Base-by-base conservation (phyloP, 2,329 filamentous ascomycete species). In the Penicillium sp. region DNA sequence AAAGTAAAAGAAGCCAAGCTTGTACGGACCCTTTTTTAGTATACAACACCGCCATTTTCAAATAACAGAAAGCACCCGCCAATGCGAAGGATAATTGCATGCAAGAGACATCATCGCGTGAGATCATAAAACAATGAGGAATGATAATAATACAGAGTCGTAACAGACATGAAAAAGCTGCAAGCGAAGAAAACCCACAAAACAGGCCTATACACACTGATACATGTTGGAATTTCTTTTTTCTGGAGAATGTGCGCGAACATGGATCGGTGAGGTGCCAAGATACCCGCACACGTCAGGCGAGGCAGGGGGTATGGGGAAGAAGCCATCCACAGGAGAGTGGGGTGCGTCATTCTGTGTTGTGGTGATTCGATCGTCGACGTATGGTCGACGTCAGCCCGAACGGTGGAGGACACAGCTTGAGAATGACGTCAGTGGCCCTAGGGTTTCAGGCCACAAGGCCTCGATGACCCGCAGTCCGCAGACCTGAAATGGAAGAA, bases 101-200 rank as follows among this genome's bases (percentile, higher is more conserved):
- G 59, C 52, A 63, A 61, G 53, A 47, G 31, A 58, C 55, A 58
- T 64, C 55, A 60, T 59, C 52, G 55, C 63, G 53, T 65, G 53
- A 63, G 57, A 62, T 63, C 59, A 55, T 64, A 60, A 60, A 50
- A 64, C 57, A 56, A 44, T n/a, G 33, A 49, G 41, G 35, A 59
- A 56, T 61, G 52, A 62, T 66, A 65, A 57, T 61, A 45, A 57
- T 44, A 53, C 52, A 53, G 27, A 19, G 35, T 63, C 61, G 61
- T 63, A 63, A 61, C 47, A 61, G 56, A 58, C 59, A 59, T 63
- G 61, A 63, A 63, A 56, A 59, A 61, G 55, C 50, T 37, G 61
- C 54, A 58, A 63, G 55, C 56, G 55, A 63, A 43, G 43, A 44
- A 52, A 63, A 61, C 35, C 56, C 37, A 57, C 53, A 48, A 59